Percentiles rank a stretch among this genome's conserved stretches.
Conservation (phyloP, 768 basidiomycete species). For the Hericium erinaceus region DNA sequence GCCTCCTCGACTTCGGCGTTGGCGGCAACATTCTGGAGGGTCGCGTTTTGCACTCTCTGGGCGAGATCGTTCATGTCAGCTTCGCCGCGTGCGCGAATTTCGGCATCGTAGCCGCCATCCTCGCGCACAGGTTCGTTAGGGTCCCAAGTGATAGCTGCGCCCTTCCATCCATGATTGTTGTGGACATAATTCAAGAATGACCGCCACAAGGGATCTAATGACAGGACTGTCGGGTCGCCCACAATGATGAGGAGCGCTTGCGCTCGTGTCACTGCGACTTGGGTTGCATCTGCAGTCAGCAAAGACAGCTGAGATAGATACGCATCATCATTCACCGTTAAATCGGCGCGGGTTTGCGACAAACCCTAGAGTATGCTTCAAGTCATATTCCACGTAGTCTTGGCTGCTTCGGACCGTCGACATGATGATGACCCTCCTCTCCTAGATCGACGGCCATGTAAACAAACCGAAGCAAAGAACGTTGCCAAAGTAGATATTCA, state of each 20-base stretch:
- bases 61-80: constrained; percentile 37
- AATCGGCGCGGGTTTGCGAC: constrained; percentile 22
- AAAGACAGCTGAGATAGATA: background rate
- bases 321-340: constrained; percentile 15
- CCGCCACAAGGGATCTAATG: constrained; percentile 56
- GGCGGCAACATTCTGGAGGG: constrained; percentile 12
- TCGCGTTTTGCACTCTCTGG: constrained; percentile 25
- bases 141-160: constrained; percentile 43
- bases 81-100: constrained; percentile 22
- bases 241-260: constrained; percentile 50
- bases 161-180: constrained; percentile 44
- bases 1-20: background rate
- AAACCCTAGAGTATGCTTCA: constrained; percentile 22
- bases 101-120: constrained; percentile 32
- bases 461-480: background rate
- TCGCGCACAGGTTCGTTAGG: constrained; percentile 28
- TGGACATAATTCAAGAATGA: constrained; percentile 51
- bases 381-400: constrained; percentile 17
- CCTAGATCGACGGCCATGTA: constrained; percentile 15
- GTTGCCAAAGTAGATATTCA: constrained; percentile 8
- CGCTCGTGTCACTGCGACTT: constrained; percentile 56
- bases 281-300: background rate
- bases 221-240: constrained; percentile 49
- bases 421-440: constrained; percentile 30
- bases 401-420: constrained; percentile 31